These are phyloP conservation scores for Ophiostoma tasmaniense DNA, from an alignment of 2,329 filamentous ascomycete genomes.

Conservation along the genomic window DNA sequence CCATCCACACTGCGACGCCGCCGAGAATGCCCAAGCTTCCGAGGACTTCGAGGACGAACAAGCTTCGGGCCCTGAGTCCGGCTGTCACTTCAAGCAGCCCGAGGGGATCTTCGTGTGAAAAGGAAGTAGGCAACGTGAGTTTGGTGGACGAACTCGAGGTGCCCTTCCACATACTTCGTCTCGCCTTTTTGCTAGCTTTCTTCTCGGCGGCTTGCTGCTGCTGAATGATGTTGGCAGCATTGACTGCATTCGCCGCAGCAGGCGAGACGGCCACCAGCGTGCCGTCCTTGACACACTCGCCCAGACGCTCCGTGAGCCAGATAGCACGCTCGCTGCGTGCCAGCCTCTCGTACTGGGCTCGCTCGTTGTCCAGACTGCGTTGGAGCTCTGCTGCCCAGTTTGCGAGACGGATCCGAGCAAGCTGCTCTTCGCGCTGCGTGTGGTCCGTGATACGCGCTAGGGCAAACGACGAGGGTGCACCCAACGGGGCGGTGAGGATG, in stretches of 20 bases:
- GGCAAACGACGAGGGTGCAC: constrained; percentile 37
- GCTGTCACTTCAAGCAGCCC: constrained; percentile 65
- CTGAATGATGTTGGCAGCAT: not conserved
- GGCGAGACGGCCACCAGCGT: constrained; percentile 42
- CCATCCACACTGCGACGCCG: constrained; percentile 58
- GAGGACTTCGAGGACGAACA: constrained; percentile 62
- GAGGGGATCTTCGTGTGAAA: constrained; percentile 60
- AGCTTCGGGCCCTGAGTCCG: constrained; percentile 54
- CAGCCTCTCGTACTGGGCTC: constrained; percentile 57
- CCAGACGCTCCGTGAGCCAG: constrained; percentile 60
- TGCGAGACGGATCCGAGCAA: constrained; percentile 54
- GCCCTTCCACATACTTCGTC: constrained; percentile 19
- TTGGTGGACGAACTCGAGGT: not conserved
- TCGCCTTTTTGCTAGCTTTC: constrained; percentile 14
- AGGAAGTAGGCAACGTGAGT: constrained; percentile 27
- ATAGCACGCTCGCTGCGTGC: constrained; percentile 54
- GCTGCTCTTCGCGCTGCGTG: constrained; percentile 28
- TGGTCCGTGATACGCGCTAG: constrained; percentile 49
- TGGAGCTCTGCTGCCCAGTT: constrained; percentile 80
- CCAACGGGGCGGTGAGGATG: not conserved
- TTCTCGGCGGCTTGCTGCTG: not conserved
- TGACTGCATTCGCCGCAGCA: constrained; percentile 5
- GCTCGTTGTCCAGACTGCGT: constrained; percentile 63
- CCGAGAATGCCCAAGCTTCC: constrained; percentile 68
- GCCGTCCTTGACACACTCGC: constrained; percentile 59